phyloP scores from a whole-genome alignment of 441 rosid species.

The Breynia disticha region DNA sequence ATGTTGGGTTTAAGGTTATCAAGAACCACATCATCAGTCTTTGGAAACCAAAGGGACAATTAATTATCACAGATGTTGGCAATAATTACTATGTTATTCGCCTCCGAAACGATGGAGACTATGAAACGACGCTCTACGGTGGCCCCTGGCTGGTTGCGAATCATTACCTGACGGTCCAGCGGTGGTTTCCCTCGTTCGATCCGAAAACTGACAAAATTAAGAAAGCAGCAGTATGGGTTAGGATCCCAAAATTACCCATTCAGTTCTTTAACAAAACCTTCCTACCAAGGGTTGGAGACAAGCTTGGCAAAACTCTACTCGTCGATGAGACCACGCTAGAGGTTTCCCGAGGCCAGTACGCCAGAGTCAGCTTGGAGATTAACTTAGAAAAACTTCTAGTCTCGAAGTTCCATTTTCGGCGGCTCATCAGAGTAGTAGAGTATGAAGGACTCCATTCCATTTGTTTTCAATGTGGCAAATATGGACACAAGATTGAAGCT shows the following conservation, averaged over 20 bases:
- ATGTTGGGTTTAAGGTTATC: too few relatives aligned
- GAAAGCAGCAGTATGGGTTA: not conserved
- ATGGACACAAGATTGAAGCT: not conserved
- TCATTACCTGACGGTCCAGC: not conserved
- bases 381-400: not conserved
- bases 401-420: not conserved
- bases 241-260: not conserved
- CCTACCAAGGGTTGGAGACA: not conserved
- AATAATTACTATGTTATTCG: too few relatives aligned
- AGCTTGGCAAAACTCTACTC: not conserved
- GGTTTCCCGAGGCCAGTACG: not conserved
- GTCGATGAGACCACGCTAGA: not conserved
- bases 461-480: not conserved
- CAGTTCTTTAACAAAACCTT: not conserved
- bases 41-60: too few relatives aligned
- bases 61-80: too few relatives aligned
- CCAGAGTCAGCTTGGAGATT: not conserved
- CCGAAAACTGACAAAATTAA: not conserved
- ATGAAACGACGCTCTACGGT: too few relatives aligned
- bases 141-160: not conserved
- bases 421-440: not conserved
- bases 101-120: too few relatives aligned
- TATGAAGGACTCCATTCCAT: not conserved
- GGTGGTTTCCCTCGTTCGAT: not conserved
- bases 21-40: too few relatives aligned